Base-by-base conservation (phyloP, 2,329 filamentous ascomycete species). In the Cordyceps tenuipes region DNA sequence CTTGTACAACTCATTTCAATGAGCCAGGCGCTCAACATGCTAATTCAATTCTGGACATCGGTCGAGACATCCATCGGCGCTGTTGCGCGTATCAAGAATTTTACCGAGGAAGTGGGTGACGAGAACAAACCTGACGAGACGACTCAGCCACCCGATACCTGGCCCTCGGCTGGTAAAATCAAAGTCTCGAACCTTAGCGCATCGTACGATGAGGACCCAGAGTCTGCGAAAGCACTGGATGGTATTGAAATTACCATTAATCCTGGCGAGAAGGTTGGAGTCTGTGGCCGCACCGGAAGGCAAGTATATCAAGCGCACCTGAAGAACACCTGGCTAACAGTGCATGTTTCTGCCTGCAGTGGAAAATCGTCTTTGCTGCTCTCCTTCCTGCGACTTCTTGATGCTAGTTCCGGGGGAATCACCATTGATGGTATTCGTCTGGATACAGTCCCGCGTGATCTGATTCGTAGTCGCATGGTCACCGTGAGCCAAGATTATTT, bases 311-410 rank as follows among this genome's bases (percentile, higher is more conserved):
- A 44, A 21, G 13, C 26, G 15, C 29, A 31, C 15, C 34, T 39
- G 39, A 19, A 55, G 21, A 17, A 49, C 26, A 19, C n/a, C 12
- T 17, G 15, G 36, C 29, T 48, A 44, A 57, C 43, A 39, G 26
- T 34, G 23, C 19, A 29, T 7, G 29, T 39, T 29, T 13, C 34
- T 8, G 10, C 3, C 15, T 31, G 17, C 15, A 81, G 79, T 55
- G 80, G 81, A 0, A 82, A 83, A 68, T 78, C 75, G 0, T 80
- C 78, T 0, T 68, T 83, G 1, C 67, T 81, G 3, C 69, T 78
- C 9, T 69, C 74, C 1, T 67, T 84, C 8, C 74, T 83, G 41
- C 74, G 78, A 7, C 73, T 83, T 31, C 66, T 82, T 5, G 75
- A 81, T 10, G 67, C 74, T 29, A 71, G 69, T 2, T 63, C 63